phyloP scores from a whole-genome alignment of 495 filamentous ascomycete species.

The Penicillium manginii region DNA sequence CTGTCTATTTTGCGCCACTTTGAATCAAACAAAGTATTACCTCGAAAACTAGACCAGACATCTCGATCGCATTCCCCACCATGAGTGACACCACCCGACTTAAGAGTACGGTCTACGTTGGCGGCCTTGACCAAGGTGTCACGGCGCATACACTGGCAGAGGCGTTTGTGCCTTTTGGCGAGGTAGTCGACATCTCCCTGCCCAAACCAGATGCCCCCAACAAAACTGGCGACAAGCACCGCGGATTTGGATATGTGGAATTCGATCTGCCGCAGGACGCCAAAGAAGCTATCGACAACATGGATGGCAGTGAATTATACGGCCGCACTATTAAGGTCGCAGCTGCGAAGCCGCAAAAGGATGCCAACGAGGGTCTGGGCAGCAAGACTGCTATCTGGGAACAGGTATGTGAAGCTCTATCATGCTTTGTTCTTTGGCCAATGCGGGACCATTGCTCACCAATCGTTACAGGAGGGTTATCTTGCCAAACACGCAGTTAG shows the following conservation, averaged over 20 bases:
- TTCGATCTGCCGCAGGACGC: conserved; percentile 87
- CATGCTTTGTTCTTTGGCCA: conserved; percentile 16
- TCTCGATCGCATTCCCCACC: conserved; percentile 4
- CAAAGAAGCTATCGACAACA: conserved; percentile 96
- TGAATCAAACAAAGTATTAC: not conserved
- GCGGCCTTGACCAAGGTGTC: conserved; percentile 81
- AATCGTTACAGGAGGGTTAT: conserved; percentile 76
- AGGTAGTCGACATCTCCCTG: conserved; percentile 85
- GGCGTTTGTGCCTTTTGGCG: conserved; percentile 95
- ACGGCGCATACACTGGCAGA: conserved; percentile 75
- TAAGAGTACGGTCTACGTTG: conserved; percentile 87
- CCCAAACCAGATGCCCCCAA: conserved; percentile 72
- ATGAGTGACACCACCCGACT: conserved; percentile 74
- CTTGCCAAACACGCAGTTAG: conserved; percentile 86
- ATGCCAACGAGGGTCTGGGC: conserved; percentile 80
- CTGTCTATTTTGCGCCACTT: not conserved
- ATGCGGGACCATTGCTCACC: not conserved
- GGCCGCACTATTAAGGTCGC: conserved; percentile 91
- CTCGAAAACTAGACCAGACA: not conserved
- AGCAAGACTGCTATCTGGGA: conserved; percentile 98
- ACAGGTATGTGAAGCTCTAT: conserved; percentile 65
- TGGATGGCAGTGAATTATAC: conserved; percentile 97
- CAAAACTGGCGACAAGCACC: conserved; percentile 73
- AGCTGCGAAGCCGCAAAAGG: conserved; percentile 89
- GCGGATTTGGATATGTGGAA: conserved; percentile 96